Base-by-base conservation (phyloP, 2,329 filamentous ascomycete species). In the Neonectria magnoliae region DNA sequence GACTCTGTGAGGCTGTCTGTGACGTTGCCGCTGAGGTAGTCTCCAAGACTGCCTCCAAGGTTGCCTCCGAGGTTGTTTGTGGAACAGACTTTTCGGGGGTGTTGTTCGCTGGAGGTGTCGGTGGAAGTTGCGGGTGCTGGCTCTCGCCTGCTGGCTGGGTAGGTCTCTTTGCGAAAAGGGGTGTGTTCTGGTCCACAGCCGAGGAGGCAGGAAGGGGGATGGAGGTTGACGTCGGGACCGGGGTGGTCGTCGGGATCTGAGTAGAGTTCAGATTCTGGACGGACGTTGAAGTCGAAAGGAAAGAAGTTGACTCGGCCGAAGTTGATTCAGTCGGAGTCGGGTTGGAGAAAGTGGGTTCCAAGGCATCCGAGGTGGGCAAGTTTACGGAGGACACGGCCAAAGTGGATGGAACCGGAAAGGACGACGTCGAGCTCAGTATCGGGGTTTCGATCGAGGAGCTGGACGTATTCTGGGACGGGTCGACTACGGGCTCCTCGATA, bases 291-390 rank as follows among this genome's bases (percentile, higher is more conserved):
- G 54, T 29, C 6, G 48, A 48, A 27, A 56, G 47, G 9, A 51
- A 45, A 14, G 51, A 54, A 27, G 66, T 66, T 56, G 65, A 67
- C 48, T 51, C 10, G 25, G 57, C 68, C 29, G 59, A 62, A 36
- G 58, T 66, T 50, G 68, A 55, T 22, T 29, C 29, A 33, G 57
- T 41, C 11, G 57, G 48, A 7, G 45, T 36, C 20, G 52, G 31
- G 48, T 48, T 36, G 31, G 13, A 48, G 38, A 16, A 20, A 33
- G 48, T 33, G 18, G 27, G n/a, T 29, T 51, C 18, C 14, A 22
- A 18, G n/a, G 22, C 18, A 36, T 33, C 41, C 22, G 11, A 33
- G 16, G 29, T n/a, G 31, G 27, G 20, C 14, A 51, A 29, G 31
- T 14, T 51, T n/a, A 29, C 14, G 10, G 27, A 9, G 13, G 20